Evolutionary conservation across 768 basidiomycete genomes (phyloP).

Genomic region (Sporobolomyces phaffii): DNA sequence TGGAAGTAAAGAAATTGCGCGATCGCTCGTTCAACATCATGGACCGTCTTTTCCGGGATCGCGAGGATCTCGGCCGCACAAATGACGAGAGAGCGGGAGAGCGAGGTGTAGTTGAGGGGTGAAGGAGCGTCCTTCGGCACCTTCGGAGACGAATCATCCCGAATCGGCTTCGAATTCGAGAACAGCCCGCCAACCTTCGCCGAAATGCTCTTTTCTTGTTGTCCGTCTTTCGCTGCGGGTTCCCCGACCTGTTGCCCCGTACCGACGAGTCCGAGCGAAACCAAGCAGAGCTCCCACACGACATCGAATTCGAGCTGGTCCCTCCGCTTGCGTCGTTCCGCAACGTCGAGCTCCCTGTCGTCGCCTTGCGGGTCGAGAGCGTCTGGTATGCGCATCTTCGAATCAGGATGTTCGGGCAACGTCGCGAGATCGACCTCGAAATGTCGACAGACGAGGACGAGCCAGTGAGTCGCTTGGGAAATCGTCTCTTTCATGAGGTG

Average conservation of each 20-base stretch:
- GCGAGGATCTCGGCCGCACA: conserved; percentile 13
- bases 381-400: neutral
- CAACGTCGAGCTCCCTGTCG: neutral
- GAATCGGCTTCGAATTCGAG: neutral
- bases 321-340: neutral
- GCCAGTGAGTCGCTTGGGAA: conserved; percentile 14
- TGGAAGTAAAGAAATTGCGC: conserved; percentile 35
- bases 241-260: conserved; percentile 4
- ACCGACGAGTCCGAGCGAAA: conserved; percentile 31
- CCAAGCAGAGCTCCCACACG: conserved; percentile 27
- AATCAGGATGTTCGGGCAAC: conserved; percentile 19
- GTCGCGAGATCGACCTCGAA: conserved; percentile 19
- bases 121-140: neutral
- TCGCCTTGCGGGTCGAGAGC: neutral
- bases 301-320: conserved; percentile 16
- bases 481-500: neutral
- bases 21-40: conserved; percentile 28
- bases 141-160: no score
- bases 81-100: conserved; percentile 28
- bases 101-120: conserved; percentile 25
- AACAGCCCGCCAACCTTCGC: conserved; percentile 16
- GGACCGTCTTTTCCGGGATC: conserved; percentile 4
- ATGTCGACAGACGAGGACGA: conserved; percentile 21
- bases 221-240: neutral
- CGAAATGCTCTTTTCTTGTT: neutral